Base-by-base conservation (phyloP, 2,329 filamentous ascomycete species). In the Camillea tinctor region DNA sequence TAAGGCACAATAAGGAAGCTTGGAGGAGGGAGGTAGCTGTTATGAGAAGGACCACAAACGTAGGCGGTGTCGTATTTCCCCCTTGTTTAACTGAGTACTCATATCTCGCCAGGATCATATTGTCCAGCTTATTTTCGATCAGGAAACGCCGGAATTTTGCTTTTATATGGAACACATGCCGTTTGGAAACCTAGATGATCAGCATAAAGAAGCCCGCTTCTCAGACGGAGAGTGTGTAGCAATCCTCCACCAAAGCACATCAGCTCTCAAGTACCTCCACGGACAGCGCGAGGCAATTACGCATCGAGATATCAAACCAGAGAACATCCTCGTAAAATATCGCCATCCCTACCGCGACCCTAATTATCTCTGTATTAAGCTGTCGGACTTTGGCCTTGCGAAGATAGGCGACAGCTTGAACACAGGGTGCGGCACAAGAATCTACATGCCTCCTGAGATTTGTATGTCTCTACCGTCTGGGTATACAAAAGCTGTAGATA, bases 121-220 rank as follows among this genome's bases (percentile, higher is more conserved):
- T n/a, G n/a, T n/a, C n/a, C n/a, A n/a, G n/a, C n/a, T n/a, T n/a
- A n/a, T n/a, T n/a, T n/a, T n/a, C n/a, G n/a, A n/a, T n/a, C n/a
- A n/a, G 6, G 26, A 30, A 30, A 30, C 26, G 40, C 30, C n/a
- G n/a, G n/a, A n/a, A n/a, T n/a, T n/a, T n/a, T n/a, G n/a, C n/a
- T n/a, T n/a, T n/a, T n/a, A n/a, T n/a, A n/a, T n/a, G n/a, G n/a
- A n/a, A n/a, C n/a, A n/a, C n/a, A n/a, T 58, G 6, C 30, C 19
- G 8, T 23, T 58, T 17, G 56, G 54, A 26, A 54, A 58, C 22
- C 20, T 58, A 36, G 51, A 19, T 50, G 56, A 20, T 54, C 56
- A 15, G 15, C 13, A 20, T 13, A 26, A 15, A 4, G n/a, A 50
- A n/a, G n/a, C n/a, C n/a, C n/a, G n/a, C n/a, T 54, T 58, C 21